These are phyloP conservation scores for Domatiomyces globalis DNA, from an alignment of 2,329 filamentous ascomycete genomes.

Conservation along the genomic window DNA sequence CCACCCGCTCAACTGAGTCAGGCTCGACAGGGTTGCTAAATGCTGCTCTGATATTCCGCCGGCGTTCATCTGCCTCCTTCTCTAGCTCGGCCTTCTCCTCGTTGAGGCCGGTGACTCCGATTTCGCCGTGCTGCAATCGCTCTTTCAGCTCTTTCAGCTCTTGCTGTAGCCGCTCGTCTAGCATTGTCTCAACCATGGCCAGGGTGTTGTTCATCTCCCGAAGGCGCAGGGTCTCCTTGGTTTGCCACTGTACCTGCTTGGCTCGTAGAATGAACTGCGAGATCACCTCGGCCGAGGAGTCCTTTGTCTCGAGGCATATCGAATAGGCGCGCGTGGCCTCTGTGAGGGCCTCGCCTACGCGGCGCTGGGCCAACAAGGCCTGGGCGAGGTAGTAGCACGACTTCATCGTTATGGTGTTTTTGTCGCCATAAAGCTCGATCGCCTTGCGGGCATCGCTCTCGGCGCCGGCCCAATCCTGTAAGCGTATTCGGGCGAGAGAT, in stretches of 20 bases:
- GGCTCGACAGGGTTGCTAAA: not conserved
- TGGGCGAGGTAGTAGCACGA: constrained; percentile 72
- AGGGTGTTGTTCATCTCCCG: constrained; percentile 32
- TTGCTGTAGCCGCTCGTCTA: constrained; percentile 27
- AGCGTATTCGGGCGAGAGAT: constrained; percentile 64
- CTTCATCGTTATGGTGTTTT: constrained; percentile 53
- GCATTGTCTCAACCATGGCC: constrained; percentile 27
- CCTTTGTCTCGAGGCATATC: constrained; percentile 48
- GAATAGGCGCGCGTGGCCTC: constrained; percentile 60
- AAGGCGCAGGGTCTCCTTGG: constrained; percentile 42
- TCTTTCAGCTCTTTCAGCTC: constrained; percentile 25
- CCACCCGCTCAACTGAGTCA: constrained; percentile 23
- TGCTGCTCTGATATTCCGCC: not conserved
- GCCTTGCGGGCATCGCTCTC: constrained; percentile 65
- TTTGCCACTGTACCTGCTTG: constrained; percentile 78
- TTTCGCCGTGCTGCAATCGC: constrained; percentile 25
- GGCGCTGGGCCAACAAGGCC: constrained; percentile 60
- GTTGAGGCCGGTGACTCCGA: constrained; percentile 51
- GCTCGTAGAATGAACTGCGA: constrained; percentile 61
- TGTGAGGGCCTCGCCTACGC: constrained; percentile 57
- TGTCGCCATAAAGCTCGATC: constrained; percentile 46
- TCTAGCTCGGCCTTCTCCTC: constrained; percentile 49
- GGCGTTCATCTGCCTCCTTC: constrained; percentile 30
- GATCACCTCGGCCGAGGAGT: constrained; percentile 55
- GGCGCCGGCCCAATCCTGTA: constrained; percentile 57